phyloP scores from a whole-genome alignment of 345 rosid species.

The Toxicodendron radicans region DNA sequence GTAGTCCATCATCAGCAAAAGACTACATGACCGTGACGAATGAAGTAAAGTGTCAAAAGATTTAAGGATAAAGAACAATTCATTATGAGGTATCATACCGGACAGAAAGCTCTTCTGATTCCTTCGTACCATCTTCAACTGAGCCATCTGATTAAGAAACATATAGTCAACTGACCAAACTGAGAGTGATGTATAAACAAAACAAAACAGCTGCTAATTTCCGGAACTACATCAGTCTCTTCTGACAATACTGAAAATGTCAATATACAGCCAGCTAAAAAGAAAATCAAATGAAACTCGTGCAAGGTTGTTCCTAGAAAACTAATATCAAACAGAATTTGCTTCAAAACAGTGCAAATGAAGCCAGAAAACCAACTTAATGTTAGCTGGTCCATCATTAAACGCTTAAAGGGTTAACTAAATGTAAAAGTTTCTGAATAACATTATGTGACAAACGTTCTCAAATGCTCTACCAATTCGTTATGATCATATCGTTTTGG shows the following conservation, averaged over 20 bases:
- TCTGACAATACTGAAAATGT: neutral
- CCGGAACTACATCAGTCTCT: neutral
- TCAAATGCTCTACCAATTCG: neutral
- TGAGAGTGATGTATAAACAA: neutral
- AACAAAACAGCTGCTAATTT: conserved; percentile 8
- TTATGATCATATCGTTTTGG: neutral
- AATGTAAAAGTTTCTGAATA: neutral
- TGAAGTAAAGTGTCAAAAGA: neutral
- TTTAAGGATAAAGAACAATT: neutral
- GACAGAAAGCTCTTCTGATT: conserved; percentile 56
- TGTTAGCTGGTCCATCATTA: neutral
- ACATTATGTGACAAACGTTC: neutral
- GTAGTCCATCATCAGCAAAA: neutral
- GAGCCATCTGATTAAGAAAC: conserved; percentile 24
- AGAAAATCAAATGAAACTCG: neutral
- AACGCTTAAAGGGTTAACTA: neutral
- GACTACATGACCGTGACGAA: neutral
- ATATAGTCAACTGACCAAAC: conserved; percentile 10
- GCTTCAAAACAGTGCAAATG: neutral
- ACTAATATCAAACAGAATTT: neutral
- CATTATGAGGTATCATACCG: conserved; percentile 32
- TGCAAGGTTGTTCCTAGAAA: neutral
- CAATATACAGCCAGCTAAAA: neutral
- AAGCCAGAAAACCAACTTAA: neutral
- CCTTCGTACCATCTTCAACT: conserved; percentile 40